These are phyloP conservation scores for Vaccinium myrtillus DNA, from an alignment of 148 eudicot species.

Conservation along the genomic window DNA sequence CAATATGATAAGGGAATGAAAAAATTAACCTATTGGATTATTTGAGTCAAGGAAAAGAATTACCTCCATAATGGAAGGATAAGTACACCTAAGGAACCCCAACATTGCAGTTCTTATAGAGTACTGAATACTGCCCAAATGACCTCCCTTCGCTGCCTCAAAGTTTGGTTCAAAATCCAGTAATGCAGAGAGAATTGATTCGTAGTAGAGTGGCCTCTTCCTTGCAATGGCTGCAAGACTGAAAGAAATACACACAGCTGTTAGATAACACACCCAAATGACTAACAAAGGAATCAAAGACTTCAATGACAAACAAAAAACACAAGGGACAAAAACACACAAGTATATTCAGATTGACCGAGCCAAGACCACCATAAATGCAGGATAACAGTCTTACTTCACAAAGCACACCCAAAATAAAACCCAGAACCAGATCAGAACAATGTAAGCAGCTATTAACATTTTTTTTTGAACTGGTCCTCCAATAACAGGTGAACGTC, in stretches of 20 bases:
- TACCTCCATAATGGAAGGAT: conserved; percentile 76
- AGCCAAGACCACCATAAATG: not conserved
- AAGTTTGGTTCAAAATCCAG: conserved; percentile 64
- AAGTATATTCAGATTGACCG: not conserved
- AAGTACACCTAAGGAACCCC: conserved; percentile 83
- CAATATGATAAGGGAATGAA: conserved; percentile 1
- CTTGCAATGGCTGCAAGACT: conserved; percentile 85
- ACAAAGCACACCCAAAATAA: not conserved
- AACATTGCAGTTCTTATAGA: conserved; percentile 82
- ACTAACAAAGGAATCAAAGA: not conserved
- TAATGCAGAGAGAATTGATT: conserved; percentile 54
- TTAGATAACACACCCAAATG: not conserved
- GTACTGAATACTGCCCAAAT: conserved; percentile 76
- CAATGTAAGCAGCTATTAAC: not conserved
- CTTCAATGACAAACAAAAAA: conserved; percentile 11
- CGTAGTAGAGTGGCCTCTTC: conserved; percentile 66
- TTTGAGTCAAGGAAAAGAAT: not conserved
- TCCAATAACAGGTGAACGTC: not conserved
- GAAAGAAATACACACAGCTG: conserved; percentile 17
- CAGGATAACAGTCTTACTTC: not conserved
- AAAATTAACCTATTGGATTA: not conserved
- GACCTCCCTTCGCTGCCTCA: conserved; percentile 59
- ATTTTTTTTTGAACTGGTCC: not conserved
- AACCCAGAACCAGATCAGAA: not conserved
- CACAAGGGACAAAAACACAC: not conserved